Conservation (phyloP, 305 asterid genomes). For the Andrographis paniculata region DNA sequence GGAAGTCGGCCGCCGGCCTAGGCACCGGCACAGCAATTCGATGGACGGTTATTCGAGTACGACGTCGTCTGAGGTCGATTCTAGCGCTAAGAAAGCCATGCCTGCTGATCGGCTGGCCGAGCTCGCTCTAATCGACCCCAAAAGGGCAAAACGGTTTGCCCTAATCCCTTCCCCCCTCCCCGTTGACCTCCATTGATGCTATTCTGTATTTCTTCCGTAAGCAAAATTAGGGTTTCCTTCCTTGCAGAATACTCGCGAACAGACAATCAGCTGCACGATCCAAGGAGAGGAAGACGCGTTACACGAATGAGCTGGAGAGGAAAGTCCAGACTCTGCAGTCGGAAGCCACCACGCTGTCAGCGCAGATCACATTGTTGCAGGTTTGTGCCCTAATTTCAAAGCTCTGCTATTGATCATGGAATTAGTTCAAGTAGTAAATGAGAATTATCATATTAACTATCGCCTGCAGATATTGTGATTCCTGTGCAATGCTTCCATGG, state of each 20-base stretch:
- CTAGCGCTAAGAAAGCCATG: constrained; percentile 52
- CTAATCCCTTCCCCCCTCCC: not conserved
- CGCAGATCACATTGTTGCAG: constrained; percentile 86
- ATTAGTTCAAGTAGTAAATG: not conserved
- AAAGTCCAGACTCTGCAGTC: constrained; percentile 90
- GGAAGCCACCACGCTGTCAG: constrained; percentile 87
- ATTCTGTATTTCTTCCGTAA: no score
- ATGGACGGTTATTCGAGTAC: constrained; percentile 67
- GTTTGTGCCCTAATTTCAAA: constrained; percentile 25
- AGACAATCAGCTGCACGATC: constrained; percentile 98
- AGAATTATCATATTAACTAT: no score
- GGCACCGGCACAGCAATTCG: constrained; percentile 70
- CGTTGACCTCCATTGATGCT: not conserved
- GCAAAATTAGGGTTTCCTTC: not conserved
- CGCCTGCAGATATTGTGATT: no score
- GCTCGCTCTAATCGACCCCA: constrained; percentile 85
- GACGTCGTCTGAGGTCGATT: constrained; percentile 68
- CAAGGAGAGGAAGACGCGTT: constrained; percentile 79
- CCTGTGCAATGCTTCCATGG: no score
- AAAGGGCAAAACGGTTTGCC: constrained; percentile 79
- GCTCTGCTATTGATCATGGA: not conserved
- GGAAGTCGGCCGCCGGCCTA: constrained; percentile 29
- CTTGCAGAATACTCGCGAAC: constrained; percentile 83
- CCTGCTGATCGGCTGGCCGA: constrained; percentile 68
- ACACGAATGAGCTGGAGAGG: constrained; percentile 84